phyloP scores from a whole-genome alignment of 2,329 filamentous ascomycete genomes.

The Cordyceps sp. region DNA sequence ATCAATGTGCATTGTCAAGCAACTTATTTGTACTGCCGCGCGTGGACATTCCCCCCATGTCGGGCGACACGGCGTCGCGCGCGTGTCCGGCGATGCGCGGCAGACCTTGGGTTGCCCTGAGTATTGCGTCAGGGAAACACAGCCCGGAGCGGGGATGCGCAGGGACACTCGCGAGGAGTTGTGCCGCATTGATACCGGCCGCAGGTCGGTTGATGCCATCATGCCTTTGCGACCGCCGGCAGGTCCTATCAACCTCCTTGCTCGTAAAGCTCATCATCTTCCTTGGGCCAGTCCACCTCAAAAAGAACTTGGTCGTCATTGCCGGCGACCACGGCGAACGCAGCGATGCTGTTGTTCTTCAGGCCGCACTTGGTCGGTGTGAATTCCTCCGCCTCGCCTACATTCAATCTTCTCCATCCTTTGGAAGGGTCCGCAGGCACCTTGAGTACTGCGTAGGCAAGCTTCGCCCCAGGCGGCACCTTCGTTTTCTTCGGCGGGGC shows the following conservation, averaged over 20 bases:
- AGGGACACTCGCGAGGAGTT: too few relatives aligned
- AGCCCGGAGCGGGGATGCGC: too few relatives aligned
- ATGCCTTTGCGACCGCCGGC: too few relatives aligned
- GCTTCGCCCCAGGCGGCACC: conserved; percentile 21
- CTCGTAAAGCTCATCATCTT: conserved; percentile 21
- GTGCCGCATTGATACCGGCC: too few relatives aligned
- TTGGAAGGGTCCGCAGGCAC: conserved; percentile 24
- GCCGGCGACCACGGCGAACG: conserved; percentile 27
- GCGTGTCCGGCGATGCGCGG: too few relatives aligned
- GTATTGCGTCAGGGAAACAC: too few relatives aligned
- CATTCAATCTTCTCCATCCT: conserved; percentile 32
- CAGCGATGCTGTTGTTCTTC: conserved; percentile 29
- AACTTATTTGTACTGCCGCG: too few relatives aligned
- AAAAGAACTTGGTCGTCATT: conserved; percentile 24
- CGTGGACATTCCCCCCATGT: too few relatives aligned
- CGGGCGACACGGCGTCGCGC: too few relatives aligned
- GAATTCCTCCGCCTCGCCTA: conserved; percentile 15
- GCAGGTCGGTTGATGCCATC: too few relatives aligned
- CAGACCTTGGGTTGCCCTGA: too few relatives aligned
- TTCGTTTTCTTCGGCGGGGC: conserved; percentile 15
- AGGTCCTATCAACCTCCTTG: conserved; percentile 2
- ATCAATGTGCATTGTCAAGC: too few relatives aligned
- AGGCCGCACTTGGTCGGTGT: conserved; percentile 25
- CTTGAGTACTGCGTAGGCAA: conserved; percentile 30
- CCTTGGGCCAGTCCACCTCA: conserved; percentile 26